Base-by-base conservation (phyloP, 1,284 basidiomycete genomes). In the Leccinum insolens region DNA sequence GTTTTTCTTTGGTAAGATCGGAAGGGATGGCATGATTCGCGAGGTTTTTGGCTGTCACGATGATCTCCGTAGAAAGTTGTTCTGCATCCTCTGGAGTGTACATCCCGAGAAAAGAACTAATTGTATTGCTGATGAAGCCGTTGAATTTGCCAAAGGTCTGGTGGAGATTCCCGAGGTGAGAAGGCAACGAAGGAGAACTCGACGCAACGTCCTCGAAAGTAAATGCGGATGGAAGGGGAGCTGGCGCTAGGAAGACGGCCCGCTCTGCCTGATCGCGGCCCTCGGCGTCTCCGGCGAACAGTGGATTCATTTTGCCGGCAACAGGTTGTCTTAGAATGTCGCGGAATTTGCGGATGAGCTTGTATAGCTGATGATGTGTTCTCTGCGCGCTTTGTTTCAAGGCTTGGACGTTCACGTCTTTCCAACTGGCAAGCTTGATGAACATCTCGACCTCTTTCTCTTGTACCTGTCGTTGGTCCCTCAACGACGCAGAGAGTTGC, bases 351-450 rank as follows among this genome's bases (percentile, higher is more conserved):
- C 95, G 89, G 70, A 99, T 88, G 71, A 90, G 88, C 79, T 94
- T 95, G 86, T 96, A 97, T 14, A 99, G 84, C 71, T 96, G 94
- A 69, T 90, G 89, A 79, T 99, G 98, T 2, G 95, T 95, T 76
- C 89, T 92, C 72, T 93, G 89, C 0, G 97, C 96, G 74, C 96
- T 99, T 70, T 94, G 91, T 78, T 93, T 94, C 71, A 99, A 85
- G 4, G 98, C 96, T 71, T 95, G 93, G 11, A 99, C 92, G 75
- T 99, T 99, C 76, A 97, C 85, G 77, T 99, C 98, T 79, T 94
- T 97, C 98, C 98, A 99, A 75, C 95, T 98, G 0, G 98, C 98
- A 52, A 99, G 85, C 78, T 95, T 96, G 84, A 99, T 93, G 76
- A 95, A 93, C 65, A 88, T 89, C 68, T 85, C 86, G 65, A 99